These are phyloP conservation scores for Moesziomyces globuligerus DNA, from an alignment of 1,284 basidiomycete genomes.

Conservation along the genomic window DNA sequence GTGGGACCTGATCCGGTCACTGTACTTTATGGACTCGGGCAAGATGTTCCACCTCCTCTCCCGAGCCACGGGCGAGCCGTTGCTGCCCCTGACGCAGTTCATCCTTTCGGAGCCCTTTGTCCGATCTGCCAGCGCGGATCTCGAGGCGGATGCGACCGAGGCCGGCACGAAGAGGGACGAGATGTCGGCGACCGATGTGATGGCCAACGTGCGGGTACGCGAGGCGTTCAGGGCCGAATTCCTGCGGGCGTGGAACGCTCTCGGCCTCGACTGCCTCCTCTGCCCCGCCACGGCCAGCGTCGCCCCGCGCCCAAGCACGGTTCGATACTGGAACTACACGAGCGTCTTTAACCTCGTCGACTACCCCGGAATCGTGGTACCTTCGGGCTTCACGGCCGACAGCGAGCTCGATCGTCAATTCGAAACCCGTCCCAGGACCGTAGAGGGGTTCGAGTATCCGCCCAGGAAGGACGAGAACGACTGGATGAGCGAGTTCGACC, in stretches of 20 bases:
- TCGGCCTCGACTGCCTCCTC: conserved; percentile 41
- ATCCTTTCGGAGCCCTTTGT: conserved; percentile 41
- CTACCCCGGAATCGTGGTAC: conserved; percentile 46
- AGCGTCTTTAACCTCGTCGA: conserved; percentile 53
- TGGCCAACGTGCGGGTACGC: conserved; percentile 11
- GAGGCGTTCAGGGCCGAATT: conserved; percentile 36
- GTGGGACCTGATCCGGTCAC: conserved; percentile 46
- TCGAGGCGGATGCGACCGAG: conserved; percentile 5
- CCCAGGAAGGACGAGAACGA: background rate
- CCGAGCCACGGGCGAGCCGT: conserved; percentile 37
- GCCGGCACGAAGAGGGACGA: conserved; percentile 10
- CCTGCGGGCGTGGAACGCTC: conserved; percentile 26
- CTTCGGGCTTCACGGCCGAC: conserved; percentile 28
- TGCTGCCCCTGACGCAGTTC: conserved; percentile 41
- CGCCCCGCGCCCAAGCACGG: conserved; percentile 40
- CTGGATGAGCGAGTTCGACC: conserved; percentile 23
- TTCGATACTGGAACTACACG: conserved; percentile 53
- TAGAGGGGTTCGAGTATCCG: conserved; percentile 9
- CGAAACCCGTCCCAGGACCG: conserved; percentile 5
- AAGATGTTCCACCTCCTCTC: conserved; percentile 35
- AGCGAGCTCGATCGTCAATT: conserved; percentile 11
- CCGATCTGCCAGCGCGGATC: conserved; percentile 8
- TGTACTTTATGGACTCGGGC: conserved; percentile 54
- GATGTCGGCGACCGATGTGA: conserved; percentile 29
- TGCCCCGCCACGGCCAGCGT: conserved; percentile 31